Evolutionary conservation across 2,329 filamentous ascomycete genomes (phyloP).

Genomic region (Diaporthe citriasiana): DNA sequence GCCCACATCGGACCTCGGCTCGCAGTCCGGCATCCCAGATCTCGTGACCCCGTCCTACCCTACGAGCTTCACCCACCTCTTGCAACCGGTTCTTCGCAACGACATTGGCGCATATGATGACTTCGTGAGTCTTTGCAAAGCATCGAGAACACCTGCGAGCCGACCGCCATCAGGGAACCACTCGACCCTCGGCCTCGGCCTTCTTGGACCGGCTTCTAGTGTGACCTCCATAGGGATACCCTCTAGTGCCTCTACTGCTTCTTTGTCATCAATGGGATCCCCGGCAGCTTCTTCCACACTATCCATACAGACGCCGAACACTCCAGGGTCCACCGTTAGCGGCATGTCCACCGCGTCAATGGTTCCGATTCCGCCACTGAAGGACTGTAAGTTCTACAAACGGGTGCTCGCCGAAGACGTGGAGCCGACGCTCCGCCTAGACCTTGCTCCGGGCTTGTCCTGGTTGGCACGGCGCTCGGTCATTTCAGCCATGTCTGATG

Average conservation of each 20-base stretch:
- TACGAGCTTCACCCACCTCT: conserved; percentile 83
- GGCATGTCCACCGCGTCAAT: conserved; percentile 56
- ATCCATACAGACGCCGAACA: conserved; percentile 71
- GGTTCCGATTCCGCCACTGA: conserved; percentile 73
- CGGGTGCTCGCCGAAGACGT: conserved; percentile 90
- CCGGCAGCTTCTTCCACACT: conserved; percentile 63
- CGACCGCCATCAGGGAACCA: conserved; percentile 81
- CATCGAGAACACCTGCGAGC: conserved; percentile 74
- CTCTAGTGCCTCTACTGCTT: conserved; percentile 73
- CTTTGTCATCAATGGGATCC: conserved; percentile 63
- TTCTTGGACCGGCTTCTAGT: conserved; percentile 56
- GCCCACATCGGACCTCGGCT: conserved; percentile 53
- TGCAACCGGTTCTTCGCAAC: conserved; percentile 85
- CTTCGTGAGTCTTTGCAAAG: conserved; percentile 82
- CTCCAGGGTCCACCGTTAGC: conserved; percentile 67
- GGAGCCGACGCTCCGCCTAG: conserved; percentile 91
- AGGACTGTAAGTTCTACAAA: conserved; percentile 96
- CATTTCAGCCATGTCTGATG: conserved; percentile 84
- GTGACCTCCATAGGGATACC: conserved; percentile 50
- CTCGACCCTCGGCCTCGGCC: conserved; percentile 71
- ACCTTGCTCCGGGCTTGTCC: conserved; percentile 89
- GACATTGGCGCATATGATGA: conserved; percentile 88
- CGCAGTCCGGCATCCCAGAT: conserved; percentile 58
- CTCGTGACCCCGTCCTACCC: conserved; percentile 68
- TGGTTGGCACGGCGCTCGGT: conserved; percentile 94